These are phyloP conservation scores for Thraustotheca clavata DNA, from an alignment of 352 stramenopile genomes.

Conservation along the genomic window DNA sequence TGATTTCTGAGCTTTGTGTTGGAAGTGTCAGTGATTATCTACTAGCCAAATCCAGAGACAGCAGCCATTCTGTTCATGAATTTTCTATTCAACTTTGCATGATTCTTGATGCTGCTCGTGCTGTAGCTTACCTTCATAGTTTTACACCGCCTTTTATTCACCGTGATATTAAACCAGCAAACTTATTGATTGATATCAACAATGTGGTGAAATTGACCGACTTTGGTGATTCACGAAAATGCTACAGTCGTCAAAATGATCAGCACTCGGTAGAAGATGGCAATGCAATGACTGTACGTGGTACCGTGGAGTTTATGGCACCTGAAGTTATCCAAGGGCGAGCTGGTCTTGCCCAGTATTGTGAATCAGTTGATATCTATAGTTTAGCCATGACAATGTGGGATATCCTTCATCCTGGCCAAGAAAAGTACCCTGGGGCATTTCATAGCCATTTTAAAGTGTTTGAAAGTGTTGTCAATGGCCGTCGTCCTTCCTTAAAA, in stretches of 20 bases:
- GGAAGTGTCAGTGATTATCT: constrained; percentile 33
- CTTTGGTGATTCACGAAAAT: constrained; percentile 34
- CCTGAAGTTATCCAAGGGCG: constrained; percentile 41
- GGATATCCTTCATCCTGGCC: constrained; percentile 40
- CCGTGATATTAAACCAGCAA: constrained; percentile 37
- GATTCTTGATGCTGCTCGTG: constrained; percentile 38
- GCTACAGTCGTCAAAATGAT: constrained; percentile 23
- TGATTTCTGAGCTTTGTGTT: constrained; percentile 54
- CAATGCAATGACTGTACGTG: constrained; percentile 24
- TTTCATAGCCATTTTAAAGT: constrained; percentile 31
- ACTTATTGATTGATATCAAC: constrained; percentile 34
- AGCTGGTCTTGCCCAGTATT: constrained; percentile 25
- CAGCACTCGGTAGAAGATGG: constrained; percentile 10
- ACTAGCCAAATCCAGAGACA: background rate
- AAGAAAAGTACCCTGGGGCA: constrained; percentile 30
- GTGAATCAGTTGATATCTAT: constrained; percentile 45
- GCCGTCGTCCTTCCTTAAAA: constrained; percentile 30
- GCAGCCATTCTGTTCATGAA: constrained; percentile 14
- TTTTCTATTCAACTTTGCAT: constrained; percentile 30
- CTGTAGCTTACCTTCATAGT: constrained; percentile 40
- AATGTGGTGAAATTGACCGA: constrained; percentile 33
- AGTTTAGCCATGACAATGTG: constrained; percentile 52
- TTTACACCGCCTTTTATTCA: constrained; percentile 41
- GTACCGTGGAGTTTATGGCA: constrained; percentile 42
- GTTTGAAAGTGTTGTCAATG: constrained; percentile 34